phyloP scores from a whole-genome alignment of 768 basidiomycete genomes.

The Tricholoma matsutake region DNA sequence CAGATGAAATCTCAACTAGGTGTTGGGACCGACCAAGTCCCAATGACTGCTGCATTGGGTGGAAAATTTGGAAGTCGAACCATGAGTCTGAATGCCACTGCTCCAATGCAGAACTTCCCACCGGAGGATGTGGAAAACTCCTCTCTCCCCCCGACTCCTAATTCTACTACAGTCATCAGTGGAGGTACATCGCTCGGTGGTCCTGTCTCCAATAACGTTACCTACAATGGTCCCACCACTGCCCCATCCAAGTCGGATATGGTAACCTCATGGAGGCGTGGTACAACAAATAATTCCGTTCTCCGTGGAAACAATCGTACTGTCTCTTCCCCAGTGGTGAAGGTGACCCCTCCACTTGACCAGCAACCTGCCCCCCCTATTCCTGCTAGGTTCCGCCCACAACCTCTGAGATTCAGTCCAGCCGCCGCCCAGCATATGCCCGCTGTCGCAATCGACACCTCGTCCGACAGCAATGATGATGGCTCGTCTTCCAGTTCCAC shows the following conservation, averaged over 20 bases:
- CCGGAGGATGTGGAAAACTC: conserved; percentile 44
- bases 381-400: conserved; percentile 51
- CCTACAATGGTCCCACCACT: conserved; percentile 20
- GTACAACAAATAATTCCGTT: conserved; percentile 67
- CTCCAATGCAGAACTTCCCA: conserved; percentile 26
- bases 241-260: conserved; percentile 79
- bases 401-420: conserved; percentile 61
- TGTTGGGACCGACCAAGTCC: conserved; percentile 51
- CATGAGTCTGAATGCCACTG: conserved; percentile 38
- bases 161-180: conserved; percentile 64
- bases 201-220: conserved; percentile 39
- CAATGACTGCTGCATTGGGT: conserved; percentile 78
- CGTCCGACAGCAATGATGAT: conserved; percentile 51
- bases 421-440: conserved; percentile 51
- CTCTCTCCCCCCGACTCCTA: conserved; percentile 51
- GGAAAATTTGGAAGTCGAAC: conserved; percentile 74
- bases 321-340: conserved; percentile 63
- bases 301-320: conserved; percentile 59
- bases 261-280: conserved; percentile 79
- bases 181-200: conserved; percentile 70
- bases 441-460: conserved; percentile 54
- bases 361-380: conserved; percentile 49
- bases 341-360: conserved; percentile 73
- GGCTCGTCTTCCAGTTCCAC: conserved; percentile 53
- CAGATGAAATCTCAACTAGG: conserved; percentile 61